Base-by-base conservation (phyloP, 306 rosid species). In the Oemleria cerasiformis region DNA sequence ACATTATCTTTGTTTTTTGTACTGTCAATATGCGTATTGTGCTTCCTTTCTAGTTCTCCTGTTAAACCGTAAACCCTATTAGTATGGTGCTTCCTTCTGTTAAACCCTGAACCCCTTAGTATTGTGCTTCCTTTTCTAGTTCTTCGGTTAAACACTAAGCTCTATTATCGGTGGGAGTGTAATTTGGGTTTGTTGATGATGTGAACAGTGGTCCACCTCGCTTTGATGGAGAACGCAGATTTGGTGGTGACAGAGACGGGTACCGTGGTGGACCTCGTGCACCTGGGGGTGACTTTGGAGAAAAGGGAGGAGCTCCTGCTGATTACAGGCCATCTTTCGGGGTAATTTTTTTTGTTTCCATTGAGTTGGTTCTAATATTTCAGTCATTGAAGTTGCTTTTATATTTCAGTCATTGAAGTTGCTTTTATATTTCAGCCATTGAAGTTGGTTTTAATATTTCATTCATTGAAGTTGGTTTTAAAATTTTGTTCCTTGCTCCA, bases 261-360 rank as follows among this genome's bases (percentile, higher is more conserved):
- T 84, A 84, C 81, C 88, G 88, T 68, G 83, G 81, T 2, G 87
- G 87, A 56, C 83, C 88, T 41, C 88, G 88, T 1, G 88, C 69
- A 4, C 75, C 88, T 15, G 85, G 77, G n/a, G 88, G 88, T 72
- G 88, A 84, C 57, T 81, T 68, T 68, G 85, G 88, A 34, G 88
- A 73, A 19, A 84, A 84, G 74, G 74, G 83, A 38, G 88, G 88
- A 56, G 88, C 88, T 39, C 88, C 88, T n/a, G 88, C 88, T 68
- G 88, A 84, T 51, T 84, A 84, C 81, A 81, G 83, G 50, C 88
- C 88, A 68, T 75, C 81, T 8, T 84, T 84, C 1, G 88, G 88
- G 79, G 88, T 84, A 77, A 51, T 9, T 61, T 59, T 55, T 55
- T 43, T 34, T 47, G 19, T 15, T 58, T 2, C 23, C 0, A 30